Percentiles rank a stretch among this genome's conserved stretches.
phyloP scores from a whole-genome alignment of 163 green algal species.

The Chloromonas sp. region DNA sequence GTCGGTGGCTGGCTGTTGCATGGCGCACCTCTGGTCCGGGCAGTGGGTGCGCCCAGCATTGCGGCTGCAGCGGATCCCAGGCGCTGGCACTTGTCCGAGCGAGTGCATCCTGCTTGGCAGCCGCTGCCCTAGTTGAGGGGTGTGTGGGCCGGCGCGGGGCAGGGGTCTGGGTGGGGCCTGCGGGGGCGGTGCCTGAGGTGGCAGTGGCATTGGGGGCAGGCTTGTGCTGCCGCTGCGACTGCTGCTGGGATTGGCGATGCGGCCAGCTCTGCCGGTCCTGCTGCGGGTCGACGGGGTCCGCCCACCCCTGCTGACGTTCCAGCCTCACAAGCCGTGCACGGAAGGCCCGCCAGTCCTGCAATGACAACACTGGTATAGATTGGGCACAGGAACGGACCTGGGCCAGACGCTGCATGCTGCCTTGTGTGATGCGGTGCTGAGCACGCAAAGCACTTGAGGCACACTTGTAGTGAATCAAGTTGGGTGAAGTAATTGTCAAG shows the following conservation, averaged over 20 bases:
- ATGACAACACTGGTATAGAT: background rate
- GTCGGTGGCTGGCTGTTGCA: background rate
- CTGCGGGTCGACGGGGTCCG: background rate
- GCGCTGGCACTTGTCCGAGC: background rate
- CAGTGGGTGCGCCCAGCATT: background rate
- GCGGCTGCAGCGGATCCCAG: background rate
- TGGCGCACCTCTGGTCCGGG: background rate
- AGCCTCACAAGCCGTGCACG: constrained; percentile 23
- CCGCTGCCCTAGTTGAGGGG: too few species aligned
- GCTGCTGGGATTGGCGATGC: background rate
- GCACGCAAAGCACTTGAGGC: too few species aligned
- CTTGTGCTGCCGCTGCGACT: background rate
- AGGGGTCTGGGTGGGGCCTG: background rate
- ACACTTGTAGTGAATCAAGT: too few species aligned
- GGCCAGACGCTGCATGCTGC: too few species aligned
- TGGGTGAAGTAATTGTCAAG: too few species aligned
- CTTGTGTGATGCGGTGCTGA: too few species aligned
- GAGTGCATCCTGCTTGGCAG: background rate
- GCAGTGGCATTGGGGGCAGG: background rate
- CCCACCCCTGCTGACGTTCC: constrained; percentile 8
- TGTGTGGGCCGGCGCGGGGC: background rate
- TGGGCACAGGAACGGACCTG: too few species aligned
- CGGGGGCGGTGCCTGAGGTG: background rate
- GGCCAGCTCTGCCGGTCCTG: background rate
- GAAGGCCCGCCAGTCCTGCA: constrained; percentile 32